Conservation (phyloP, 1,284 basidiomycete genomes). For the Austroboletus niveus region DNA sequence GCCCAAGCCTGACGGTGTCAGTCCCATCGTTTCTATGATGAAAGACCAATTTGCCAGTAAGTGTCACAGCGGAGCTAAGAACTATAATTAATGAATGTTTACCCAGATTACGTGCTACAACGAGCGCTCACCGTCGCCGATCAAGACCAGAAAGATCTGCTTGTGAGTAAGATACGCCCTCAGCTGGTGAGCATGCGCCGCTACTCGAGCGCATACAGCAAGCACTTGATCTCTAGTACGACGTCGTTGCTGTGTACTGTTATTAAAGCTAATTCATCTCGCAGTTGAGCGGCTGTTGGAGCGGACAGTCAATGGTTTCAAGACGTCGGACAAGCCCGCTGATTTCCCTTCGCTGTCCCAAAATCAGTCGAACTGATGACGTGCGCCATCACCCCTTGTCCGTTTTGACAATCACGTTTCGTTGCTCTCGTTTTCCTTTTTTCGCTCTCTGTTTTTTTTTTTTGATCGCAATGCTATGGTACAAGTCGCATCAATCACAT, state of each 20-base stretch:
- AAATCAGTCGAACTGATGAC: conserved; percentile 19
- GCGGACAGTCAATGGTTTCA: conserved; percentile 30
- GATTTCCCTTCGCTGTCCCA: conserved; percentile 33
- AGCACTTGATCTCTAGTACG: conserved; percentile 78
- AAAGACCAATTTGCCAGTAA: conserved; percentile 88
- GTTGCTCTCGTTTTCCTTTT: conserved; percentile 6
- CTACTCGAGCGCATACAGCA: conserved; percentile 70
- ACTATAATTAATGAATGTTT: conserved; percentile 5
- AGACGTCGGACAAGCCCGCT: conserved; percentile 26
- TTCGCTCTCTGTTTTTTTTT: conserved; percentile 5
- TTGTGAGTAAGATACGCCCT: conserved; percentile 63
- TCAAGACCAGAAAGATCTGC: conserved; percentile 64
- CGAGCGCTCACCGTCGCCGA: conserved; percentile 70
- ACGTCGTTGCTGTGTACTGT: conserved; percentile 8
- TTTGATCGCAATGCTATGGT: conserved; percentile 40
- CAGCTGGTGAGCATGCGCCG: conserved; percentile 70
- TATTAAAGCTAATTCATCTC: conserved; percentile 7
- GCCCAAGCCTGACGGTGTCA: conserved; percentile 59
- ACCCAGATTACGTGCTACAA: conserved; percentile 78
- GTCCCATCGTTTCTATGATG: conserved; percentile 77
- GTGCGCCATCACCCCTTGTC: not conserved
- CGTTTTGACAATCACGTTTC: conserved; percentile 11
- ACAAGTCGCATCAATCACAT: conserved; percentile 32
- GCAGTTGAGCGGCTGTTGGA: conserved; percentile 71
- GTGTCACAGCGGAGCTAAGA: conserved; percentile 30